phyloP scores from a whole-genome alignment of 768 basidiomycete species.

The Podaxis carcinomalis region DNA sequence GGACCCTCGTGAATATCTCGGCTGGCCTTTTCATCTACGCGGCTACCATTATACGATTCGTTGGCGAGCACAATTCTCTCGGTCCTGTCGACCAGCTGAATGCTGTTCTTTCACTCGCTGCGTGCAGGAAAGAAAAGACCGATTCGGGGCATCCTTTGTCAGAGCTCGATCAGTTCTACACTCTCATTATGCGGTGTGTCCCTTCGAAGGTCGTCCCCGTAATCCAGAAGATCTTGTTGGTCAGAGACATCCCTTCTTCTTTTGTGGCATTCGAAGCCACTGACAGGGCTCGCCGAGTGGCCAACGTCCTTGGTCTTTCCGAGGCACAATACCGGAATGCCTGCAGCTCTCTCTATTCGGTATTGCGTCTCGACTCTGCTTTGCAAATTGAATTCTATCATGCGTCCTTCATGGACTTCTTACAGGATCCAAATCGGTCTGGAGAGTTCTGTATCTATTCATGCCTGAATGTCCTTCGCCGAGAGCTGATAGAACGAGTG shows the following conservation, averaged over 20 bases:
- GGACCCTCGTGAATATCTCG: background rate
- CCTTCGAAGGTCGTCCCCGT: background rate
- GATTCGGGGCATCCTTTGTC: background rate
- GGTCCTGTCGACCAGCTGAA: background rate
- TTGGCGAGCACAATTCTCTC: background rate
- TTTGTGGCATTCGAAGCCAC: background rate
- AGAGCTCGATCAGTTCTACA: background rate
- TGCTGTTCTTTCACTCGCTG: background rate
- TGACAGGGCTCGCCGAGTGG: background rate
- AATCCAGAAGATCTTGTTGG: background rate
- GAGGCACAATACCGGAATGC: background rate
- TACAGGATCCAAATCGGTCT: background rate
- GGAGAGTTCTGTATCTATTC: background rate
- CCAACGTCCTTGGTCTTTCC: background rate
- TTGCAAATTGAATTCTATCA: background rate
- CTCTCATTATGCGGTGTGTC: background rate
- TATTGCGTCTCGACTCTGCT: background rate
- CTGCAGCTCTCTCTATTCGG: background rate
- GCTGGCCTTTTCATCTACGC: background rate
- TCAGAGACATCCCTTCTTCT: background rate
- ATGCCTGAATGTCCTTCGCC: background rate
- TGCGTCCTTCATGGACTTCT: conserved; percentile 2
- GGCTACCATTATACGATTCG: background rate
- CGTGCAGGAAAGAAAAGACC: background rate
- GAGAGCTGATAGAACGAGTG: background rate